A percentile compares a stretch with the other conserved stretches of the same genome.
phyloP scores from a whole-genome alignment of 2,329 filamentous ascomycete genomes.

The Penicillium sp. region DNA sequence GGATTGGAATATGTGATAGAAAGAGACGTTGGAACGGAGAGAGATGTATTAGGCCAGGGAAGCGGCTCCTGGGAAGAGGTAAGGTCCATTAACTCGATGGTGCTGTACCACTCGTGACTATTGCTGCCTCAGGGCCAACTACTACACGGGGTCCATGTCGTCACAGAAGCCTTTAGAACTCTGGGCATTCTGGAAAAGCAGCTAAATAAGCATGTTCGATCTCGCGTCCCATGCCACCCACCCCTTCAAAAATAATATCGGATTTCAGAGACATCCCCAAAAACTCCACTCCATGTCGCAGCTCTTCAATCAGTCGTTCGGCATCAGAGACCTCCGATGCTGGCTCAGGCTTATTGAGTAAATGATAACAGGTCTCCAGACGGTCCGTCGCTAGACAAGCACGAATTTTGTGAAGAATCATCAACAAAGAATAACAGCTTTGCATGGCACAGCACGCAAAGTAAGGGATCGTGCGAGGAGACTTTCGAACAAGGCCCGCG shows the following conservation, averaged over 20 bases:
- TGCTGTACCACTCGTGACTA: too few species aligned
- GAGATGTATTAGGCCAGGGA: conserved; percentile 7
- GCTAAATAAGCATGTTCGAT: conserved; percentile 26
- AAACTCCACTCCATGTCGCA: conserved; percentile 23
- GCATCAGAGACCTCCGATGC: conserved; percentile 27
- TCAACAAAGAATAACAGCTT: conserved; percentile 25
- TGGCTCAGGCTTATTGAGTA: conserved; percentile 22
- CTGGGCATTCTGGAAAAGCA: conserved; percentile 15
- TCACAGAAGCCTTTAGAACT: neutral
- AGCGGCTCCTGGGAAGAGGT: conserved; percentile 10
- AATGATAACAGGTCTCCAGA: conserved; percentile 22
- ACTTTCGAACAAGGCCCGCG: neutral
- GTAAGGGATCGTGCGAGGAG: conserved; percentile 25
- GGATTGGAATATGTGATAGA: neutral
- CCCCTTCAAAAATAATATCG: conserved; percentile 27
- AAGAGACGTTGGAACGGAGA: neutral
- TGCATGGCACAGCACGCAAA: conserved; percentile 29
- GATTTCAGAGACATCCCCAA: conserved; percentile 20
- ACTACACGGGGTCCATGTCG: too few species aligned
- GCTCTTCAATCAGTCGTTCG: conserved; percentile 26
- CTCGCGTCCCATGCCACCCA: conserved; percentile 25
- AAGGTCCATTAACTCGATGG: neutral
- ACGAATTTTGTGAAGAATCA: conserved; percentile 27
- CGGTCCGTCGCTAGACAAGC: conserved; percentile 20
- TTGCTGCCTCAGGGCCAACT: too few species aligned